phyloP scores from a whole-genome alignment of 345 rosid genomes.

The Arabis alpina region DNA sequence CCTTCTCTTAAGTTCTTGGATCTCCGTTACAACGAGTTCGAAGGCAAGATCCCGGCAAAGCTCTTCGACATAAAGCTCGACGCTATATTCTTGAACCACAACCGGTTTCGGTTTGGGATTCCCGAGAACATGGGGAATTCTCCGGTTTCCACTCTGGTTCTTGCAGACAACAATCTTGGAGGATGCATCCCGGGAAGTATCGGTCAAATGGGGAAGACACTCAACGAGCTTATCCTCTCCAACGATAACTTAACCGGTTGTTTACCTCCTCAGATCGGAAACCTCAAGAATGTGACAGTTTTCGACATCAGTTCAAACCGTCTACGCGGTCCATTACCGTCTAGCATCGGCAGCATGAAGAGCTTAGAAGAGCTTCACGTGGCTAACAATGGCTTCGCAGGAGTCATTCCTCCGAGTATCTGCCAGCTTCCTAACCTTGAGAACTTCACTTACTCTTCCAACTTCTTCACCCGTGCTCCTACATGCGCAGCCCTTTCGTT shows the following conservation, averaged over 20 bases:
- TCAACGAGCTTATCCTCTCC: slow-evolving; percentile 70
- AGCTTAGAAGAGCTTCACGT: slow-evolving; percentile 70
- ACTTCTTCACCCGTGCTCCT: slow-evolving; percentile 68
- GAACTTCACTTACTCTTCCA: slow-evolving; percentile 68
- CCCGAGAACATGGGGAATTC: slow-evolving; percentile 74
- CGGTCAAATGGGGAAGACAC: slow-evolving; percentile 68
- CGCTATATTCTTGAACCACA: slow-evolving; percentile 67
- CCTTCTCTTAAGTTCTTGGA: slow-evolving; percentile 69
- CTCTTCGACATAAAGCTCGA: slow-evolving; percentile 66
- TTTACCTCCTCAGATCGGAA: slow-evolving; percentile 69
- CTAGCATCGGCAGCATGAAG: slow-evolving; percentile 61
- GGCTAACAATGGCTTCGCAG: slow-evolving; percentile 64
- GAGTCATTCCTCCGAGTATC: slow-evolving; percentile 56
- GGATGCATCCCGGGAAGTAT: slow-evolving; percentile 78
- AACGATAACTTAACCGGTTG: slow-evolving; percentile 79
- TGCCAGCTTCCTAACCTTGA: slow-evolving; percentile 61
- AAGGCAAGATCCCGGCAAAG: slow-evolving; percentile 64
- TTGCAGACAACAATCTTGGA: slow-evolving; percentile 74
- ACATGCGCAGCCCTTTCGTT: slow-evolving; percentile 50
- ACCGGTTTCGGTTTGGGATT: slow-evolving; percentile 65
- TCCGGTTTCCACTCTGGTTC: slow-evolving; percentile 69
- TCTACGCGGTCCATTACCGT: slow-evolving; percentile 62
- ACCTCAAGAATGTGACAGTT: slow-evolving; percentile 58
- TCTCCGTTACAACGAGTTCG: slow-evolving; percentile 80
- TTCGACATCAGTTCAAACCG: slow-evolving; percentile 66